These are phyloP conservation scores for Intubia oerlemansii DNA, from an alignment of 2,329 filamentous ascomycete genomes.

Conservation along the genomic window DNA sequence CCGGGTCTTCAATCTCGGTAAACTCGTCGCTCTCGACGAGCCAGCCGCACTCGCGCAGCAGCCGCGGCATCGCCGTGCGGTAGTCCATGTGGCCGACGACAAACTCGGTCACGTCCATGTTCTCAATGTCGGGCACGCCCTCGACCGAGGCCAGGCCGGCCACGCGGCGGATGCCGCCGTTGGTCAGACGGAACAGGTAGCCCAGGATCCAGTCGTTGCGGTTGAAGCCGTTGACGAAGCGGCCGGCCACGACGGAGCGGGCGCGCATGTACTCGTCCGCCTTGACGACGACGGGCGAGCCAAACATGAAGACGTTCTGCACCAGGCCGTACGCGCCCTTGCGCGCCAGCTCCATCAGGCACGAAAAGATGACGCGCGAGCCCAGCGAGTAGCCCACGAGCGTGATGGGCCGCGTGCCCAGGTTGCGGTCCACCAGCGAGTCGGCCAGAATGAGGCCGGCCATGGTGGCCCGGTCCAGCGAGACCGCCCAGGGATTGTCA, in stretches of 20 bases:
- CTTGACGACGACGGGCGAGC: conserved; percentile 77
- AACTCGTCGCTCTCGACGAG: conserved; percentile 84
- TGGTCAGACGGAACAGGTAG: conserved; percentile 87
- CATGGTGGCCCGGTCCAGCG: conserved; percentile 68
- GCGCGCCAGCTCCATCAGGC: conserved; percentile 64
- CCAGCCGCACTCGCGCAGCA: conserved; percentile 80
- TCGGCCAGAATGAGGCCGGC: conserved; percentile 87
- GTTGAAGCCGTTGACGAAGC: conserved; percentile 87
- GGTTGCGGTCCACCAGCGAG: conserved; percentile 74
- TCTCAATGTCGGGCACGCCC: conserved; percentile 62
- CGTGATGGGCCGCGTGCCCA: conserved; percentile 79
- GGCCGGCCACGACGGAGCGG: conserved; percentile 68
- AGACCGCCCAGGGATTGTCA: conserved; percentile 97
- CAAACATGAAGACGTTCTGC: conserved; percentile 91
- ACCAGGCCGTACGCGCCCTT: conserved; percentile 71
- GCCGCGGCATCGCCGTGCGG: conserved; percentile 70
- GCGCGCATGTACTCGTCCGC: conserved; percentile 72
- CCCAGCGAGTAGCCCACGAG: conserved; percentile 90
- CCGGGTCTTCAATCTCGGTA: conserved; percentile 87
- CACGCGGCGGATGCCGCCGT: conserved; percentile 73
- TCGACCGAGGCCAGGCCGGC: conserved; percentile 66
- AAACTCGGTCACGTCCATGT: conserved; percentile 65
- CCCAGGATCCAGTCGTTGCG: conserved; percentile 93
- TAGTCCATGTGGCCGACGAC: conserved; percentile 96
- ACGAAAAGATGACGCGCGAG: conserved; percentile 79